Evolutionary conservation across 768 basidiomycete species (phyloP).

Genomic region (Russula virescens): DNA sequence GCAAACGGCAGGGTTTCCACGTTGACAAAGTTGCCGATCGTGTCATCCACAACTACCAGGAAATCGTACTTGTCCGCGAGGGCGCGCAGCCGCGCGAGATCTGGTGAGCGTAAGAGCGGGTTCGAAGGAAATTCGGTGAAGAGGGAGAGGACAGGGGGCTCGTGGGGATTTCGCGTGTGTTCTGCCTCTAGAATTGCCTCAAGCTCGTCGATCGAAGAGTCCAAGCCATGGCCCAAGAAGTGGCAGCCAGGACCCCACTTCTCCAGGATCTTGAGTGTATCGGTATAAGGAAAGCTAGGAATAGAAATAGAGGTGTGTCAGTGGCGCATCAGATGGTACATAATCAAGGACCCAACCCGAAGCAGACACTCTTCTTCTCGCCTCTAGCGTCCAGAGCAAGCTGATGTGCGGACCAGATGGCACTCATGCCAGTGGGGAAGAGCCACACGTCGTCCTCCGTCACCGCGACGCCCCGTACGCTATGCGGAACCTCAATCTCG

Average conservation of each 20-base stretch:
- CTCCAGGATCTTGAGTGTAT: slow-evolving; percentile 87
- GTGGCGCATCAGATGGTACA: not conserved
- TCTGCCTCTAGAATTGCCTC: slow-evolving; percentile 54
- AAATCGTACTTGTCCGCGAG: slow-evolving; percentile 89
- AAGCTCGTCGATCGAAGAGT: slow-evolving; percentile 68
- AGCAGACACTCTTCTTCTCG: slow-evolving; percentile 80
- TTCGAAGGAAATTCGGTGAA: slow-evolving; percentile 97
- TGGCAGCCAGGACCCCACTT: slow-evolving; percentile 96
- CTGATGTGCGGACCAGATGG: slow-evolving; percentile 89
- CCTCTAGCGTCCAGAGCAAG: slow-evolving; percentile 50
- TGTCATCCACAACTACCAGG: slow-evolving; percentile 87
- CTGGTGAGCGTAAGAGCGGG: slow-evolving; percentile 80
- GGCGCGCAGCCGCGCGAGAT: slow-evolving; percentile 64
- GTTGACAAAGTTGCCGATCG: slow-evolving; percentile 90
- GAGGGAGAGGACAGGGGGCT: slow-evolving; percentile 67
- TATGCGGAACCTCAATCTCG: slow-evolving; percentile 51
- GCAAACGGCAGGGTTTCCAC: slow-evolving; percentile 83
- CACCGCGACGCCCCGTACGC: slow-evolving; percentile 64
- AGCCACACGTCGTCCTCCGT: slow-evolving; percentile 87
- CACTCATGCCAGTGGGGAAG: slow-evolving; percentile 85
- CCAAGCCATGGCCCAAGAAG: slow-evolving; percentile 78
- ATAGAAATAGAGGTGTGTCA: too few species aligned
- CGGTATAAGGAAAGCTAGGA: slow-evolving; percentile 85
- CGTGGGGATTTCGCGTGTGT: slow-evolving; percentile 34
- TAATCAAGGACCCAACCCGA: slow-evolving; percentile 61